These are phyloP conservation scores for Mycosarcoma mackinlayi DNA, from an alignment of 1,284 basidiomycete species.

Conservation along the genomic window DNA sequence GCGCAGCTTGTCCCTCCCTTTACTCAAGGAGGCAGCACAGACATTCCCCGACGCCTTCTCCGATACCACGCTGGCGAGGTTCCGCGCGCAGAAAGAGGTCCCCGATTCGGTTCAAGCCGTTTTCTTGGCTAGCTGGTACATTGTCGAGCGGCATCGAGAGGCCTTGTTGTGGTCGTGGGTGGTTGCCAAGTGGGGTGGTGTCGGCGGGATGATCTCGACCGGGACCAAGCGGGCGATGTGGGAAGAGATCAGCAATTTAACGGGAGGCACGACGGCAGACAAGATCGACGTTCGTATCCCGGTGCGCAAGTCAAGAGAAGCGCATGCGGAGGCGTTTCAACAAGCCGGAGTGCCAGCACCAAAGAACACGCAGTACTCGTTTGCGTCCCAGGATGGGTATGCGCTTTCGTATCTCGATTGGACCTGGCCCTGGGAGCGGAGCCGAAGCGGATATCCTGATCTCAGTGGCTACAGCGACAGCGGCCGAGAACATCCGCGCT, in stretches of 20 bases:
- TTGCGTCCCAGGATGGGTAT: slow-evolving; percentile 45
- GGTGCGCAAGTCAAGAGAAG: slow-evolving; percentile 20
- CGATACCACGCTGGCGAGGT: slow-evolving; percentile 43
- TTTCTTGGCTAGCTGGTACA: slow-evolving; percentile 44
- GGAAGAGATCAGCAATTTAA: slow-evolving; percentile 63
- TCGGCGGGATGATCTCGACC: slow-evolving; percentile 63
- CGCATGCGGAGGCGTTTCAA: slow-evolving; percentile 11
- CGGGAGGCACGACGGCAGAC: not conserved
- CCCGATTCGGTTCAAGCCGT: slow-evolving; percentile 69
- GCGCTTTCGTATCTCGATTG: slow-evolving; percentile 48
- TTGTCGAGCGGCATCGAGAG: slow-evolving; percentile 58
- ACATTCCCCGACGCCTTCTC: slow-evolving; percentile 42
- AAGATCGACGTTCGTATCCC: slow-evolving; percentile 20
- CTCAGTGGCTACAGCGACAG: slow-evolving; percentile 9
- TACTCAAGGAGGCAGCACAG: slow-evolving; percentile 58
- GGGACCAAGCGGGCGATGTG: slow-evolving; percentile 66
- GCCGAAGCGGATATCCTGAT: slow-evolving; percentile 44
- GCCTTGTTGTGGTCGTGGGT: slow-evolving; percentile 55
- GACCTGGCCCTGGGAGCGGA: slow-evolving; percentile 46
- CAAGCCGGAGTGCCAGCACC: slow-evolving; percentile 30
- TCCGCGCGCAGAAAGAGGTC: slow-evolving; percentile 62
- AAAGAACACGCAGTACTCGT: slow-evolving; percentile 50
- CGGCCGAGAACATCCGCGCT: slow-evolving; percentile 11
- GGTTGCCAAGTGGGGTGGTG: slow-evolving; percentile 59
- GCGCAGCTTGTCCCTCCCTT: slow-evolving; percentile 65